Evolutionary conservation across 371 early-diverging fungal species (phyloP), one percentile per base, ranked within the genome.

Genomic region (Apophysomyces sp.): DNA sequence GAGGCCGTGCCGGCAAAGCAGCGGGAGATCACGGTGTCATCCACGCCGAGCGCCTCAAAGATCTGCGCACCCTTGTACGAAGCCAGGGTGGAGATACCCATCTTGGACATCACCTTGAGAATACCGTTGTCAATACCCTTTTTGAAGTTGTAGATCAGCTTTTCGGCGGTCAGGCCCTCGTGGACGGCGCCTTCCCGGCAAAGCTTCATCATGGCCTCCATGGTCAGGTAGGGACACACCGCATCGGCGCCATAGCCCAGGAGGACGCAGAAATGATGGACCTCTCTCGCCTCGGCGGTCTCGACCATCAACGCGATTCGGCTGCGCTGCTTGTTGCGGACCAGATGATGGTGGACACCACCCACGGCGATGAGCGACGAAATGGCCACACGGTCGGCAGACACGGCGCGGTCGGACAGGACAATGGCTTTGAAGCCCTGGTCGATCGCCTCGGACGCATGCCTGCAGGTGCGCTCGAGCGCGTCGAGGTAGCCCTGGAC

Each of bases 41-140:
- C 93, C 4, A 98, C 71, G 64, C 98, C 98, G 24, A 98, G 86
- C 24, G 96, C 95, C 75, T 98, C 98, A 74, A 98, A 97, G 67
- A 96, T 96, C 83, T 98, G 97, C 7, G 98, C 97, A 57, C 97
- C 98, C 80, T 97, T 97, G 86, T 98, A 98, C 29, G 92, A 92
- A 71, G 97, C 96, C 61, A 98, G 77, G 9, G 98, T 97, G 15
- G 97, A 96, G 57, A 98, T 96, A 66, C 98, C 98, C 98, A 98
- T 98, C 86, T 98, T 98, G 73, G 96, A 95, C 97, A 97, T 97
- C 63, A 97, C 98, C 78, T 98, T 97, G 54, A 88, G 79, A 71
- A 98, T 93, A 69, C 98, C 98, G 66, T 97, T 93, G 73, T 94
- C 92, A 32, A 87, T 74, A 11, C 93, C 96, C 73, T 92, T 90